Evolutionary conservation across 306 rosid genomes (phyloP).

Genomic region (Senna siamea): DNA sequence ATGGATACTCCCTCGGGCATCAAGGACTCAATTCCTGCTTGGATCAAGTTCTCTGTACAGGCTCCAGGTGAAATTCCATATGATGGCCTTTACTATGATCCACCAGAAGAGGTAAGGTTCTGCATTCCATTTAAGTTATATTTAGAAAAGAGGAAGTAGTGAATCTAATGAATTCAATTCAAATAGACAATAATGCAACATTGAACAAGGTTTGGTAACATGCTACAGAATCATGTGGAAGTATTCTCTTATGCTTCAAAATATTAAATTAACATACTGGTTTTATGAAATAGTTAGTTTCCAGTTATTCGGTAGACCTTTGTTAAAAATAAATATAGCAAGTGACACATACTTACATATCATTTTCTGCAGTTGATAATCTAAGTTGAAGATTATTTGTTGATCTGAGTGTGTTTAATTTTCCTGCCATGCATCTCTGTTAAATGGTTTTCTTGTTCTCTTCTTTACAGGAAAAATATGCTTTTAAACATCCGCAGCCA

Average conservation of each 20-base stretch:
- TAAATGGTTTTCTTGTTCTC: conserved; percentile 32
- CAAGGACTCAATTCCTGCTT: conserved; percentile 96
- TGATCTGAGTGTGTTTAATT: conserved; percentile 11
- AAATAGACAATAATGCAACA: conserved; percentile 28
- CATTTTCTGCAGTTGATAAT: conserved; percentile 19
- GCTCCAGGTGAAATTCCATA: conserved; percentile 96
- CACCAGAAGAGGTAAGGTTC: conserved; percentile 88
- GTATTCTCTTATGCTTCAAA: conserved; percentile 7
- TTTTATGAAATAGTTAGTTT: neutral
- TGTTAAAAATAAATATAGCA: conserved; percentile 1
- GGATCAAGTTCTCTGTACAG: conserved; percentile 96
- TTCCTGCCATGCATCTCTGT: conserved; percentile 21
- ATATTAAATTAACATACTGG: conserved; percentile 22
- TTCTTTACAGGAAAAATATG: conserved; percentile 73
- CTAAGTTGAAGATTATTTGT: neutral
- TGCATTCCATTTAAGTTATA: conserved; percentile 26
- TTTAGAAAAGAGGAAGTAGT: neutral
- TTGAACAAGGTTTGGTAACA: conserved; percentile 22
- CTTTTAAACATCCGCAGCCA: conserved; percentile 85
- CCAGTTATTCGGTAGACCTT: conserved; percentile 23
- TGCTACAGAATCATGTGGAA: conserved; percentile 15
- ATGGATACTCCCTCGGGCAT: conserved; percentile 95
- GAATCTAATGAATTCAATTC: conserved; percentile 16
- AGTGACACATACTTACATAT: conserved; percentile 23
- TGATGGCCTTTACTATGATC: conserved; percentile 91